These are phyloP conservation scores for Magnusiomyces paraingens DNA, from an alignment of 1,139 yeast species.

Conservation along the genomic window DNA sequence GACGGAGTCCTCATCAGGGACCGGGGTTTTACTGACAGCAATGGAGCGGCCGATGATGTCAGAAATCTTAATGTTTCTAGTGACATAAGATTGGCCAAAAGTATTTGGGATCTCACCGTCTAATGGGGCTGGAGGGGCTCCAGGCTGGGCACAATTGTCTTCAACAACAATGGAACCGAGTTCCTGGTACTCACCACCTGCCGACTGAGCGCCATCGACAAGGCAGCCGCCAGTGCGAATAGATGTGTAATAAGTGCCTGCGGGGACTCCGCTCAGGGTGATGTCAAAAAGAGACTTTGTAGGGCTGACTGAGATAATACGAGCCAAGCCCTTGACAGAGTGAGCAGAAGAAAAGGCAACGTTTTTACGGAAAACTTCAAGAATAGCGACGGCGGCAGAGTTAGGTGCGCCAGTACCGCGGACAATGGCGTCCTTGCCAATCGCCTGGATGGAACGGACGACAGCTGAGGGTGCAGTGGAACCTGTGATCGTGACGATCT, in stretches of 20 bases:
- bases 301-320: constrained; percentile 65
- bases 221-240: constrained; percentile 70
- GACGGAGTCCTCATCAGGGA: constrained; percentile 41
- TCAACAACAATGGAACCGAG: constrained; percentile 37
- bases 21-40: constrained; percentile 42
- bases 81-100: constrained; percentile 59
- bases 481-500: constrained; percentile 61
- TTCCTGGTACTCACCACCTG: constrained; percentile 50
- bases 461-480: constrained; percentile 62
- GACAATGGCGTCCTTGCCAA: constrained; percentile 84
- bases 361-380: constrained; percentile 49
- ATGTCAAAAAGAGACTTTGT: constrained; percentile 58
- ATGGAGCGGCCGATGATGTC: constrained; percentile 79
- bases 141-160: background rate
- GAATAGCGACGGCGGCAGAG: constrained; percentile 85
- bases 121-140: no score
- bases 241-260: constrained; percentile 63
- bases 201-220: constrained; percentile 62
- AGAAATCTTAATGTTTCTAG: constrained; percentile 41
- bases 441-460: constrained; percentile 55
- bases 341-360: background rate
- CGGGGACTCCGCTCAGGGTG: constrained; percentile 61
- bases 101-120: constrained; percentile 28
- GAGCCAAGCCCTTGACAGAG: constrained; percentile 80
- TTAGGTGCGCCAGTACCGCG: constrained; percentile 87